phyloP scores from a whole-genome alignment of 805 yeast species.

The Lachancea waltii region DNA sequence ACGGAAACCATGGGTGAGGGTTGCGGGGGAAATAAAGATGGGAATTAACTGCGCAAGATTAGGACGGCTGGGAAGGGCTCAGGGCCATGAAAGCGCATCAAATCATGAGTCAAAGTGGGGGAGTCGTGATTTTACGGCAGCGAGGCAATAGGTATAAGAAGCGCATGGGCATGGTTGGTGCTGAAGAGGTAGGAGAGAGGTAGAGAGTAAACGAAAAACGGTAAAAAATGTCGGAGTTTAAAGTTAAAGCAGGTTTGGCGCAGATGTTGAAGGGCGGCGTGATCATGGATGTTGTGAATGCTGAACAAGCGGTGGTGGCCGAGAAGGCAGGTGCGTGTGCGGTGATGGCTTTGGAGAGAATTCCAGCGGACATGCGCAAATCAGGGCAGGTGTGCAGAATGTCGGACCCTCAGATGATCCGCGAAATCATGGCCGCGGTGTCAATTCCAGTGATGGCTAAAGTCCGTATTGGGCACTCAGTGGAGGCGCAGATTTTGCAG shows the following conservation, averaged over 20 bases:
- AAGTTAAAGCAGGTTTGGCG: slow-evolving; percentile 72
- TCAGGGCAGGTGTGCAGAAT: slow-evolving; percentile 79
- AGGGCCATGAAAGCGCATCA: no score
- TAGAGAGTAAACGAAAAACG: no score
- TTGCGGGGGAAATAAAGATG: no score
- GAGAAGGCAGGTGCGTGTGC: slow-evolving; percentile 85
- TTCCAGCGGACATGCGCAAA: slow-evolving; percentile 80
- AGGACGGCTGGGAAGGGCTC: no score
- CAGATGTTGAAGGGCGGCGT: slow-evolving; percentile 82
- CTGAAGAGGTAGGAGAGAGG: no score
- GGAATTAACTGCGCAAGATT: no score
- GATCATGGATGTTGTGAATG: slow-evolving; percentile 67
- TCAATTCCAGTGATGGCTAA: slow-evolving; percentile 81
- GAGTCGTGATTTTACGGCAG: no score
- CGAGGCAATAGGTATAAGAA: no score
- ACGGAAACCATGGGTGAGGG: no score
- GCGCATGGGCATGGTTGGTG: no score
- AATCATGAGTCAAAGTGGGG: no score
- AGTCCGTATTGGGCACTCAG: slow-evolving; percentile 75
- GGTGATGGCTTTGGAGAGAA: slow-evolving; percentile 80
- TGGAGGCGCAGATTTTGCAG: slow-evolving; percentile 74
- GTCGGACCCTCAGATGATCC: slow-evolving; percentile 79
- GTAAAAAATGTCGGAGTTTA: slow-evolving; percentile 27
- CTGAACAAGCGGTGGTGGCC: slow-evolving; percentile 75
- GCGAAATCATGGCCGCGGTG: slow-evolving; percentile 58